These are phyloP conservation scores for Amylocystis lapponica DNA, from an alignment of 768 basidiomycete genomes.

Conservation along the genomic window DNA sequence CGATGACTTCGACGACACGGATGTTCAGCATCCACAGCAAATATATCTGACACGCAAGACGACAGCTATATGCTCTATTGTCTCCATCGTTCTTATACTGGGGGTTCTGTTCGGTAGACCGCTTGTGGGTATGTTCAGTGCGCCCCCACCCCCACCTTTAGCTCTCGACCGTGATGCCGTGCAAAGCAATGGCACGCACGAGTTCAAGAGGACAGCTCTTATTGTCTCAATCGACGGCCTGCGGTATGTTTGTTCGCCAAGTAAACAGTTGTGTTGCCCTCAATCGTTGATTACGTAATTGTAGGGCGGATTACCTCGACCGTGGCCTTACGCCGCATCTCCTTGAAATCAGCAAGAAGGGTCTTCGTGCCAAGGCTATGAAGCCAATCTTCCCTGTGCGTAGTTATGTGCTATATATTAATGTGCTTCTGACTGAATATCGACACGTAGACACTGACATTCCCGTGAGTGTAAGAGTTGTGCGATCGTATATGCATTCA, in stretches of 20 bases:
- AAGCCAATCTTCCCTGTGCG: constrained; percentile 81
- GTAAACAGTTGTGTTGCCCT: neutral
- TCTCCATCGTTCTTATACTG: neutral
- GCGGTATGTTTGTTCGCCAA: constrained; percentile 36
- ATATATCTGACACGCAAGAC: neutral
- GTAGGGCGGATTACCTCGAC: constrained; percentile 82
- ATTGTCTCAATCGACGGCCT: constrained; percentile 87
- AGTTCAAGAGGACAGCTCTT: constrained; percentile 74
- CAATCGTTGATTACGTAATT: constrained; percentile 6
- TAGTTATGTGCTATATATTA: neutral
- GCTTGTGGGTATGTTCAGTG: neutral
- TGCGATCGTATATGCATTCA: constrained; percentile 4
- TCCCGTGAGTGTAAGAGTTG: constrained; percentile 56
- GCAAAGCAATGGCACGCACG: constrained; percentile 74
- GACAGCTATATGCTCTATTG: neutral
- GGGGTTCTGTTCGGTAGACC: constrained; percentile 1
- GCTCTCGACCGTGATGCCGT: constrained; percentile 2
- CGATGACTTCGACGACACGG: neutral
- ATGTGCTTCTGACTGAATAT: neutral
- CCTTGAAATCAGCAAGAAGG: constrained; percentile 72
- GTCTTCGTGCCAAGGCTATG: constrained; percentile 85
- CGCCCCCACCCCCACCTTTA: neutral
- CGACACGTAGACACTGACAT: constrained; percentile 65
- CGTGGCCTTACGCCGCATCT: constrained; percentile 81
- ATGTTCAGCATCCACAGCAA: neutral